Percentiles rank a stretch among this genome's conserved stretches.
Conservation (phyloP, 2,329 filamentous ascomycete genomes). For the Emericellopsis atlantica region DNA sequence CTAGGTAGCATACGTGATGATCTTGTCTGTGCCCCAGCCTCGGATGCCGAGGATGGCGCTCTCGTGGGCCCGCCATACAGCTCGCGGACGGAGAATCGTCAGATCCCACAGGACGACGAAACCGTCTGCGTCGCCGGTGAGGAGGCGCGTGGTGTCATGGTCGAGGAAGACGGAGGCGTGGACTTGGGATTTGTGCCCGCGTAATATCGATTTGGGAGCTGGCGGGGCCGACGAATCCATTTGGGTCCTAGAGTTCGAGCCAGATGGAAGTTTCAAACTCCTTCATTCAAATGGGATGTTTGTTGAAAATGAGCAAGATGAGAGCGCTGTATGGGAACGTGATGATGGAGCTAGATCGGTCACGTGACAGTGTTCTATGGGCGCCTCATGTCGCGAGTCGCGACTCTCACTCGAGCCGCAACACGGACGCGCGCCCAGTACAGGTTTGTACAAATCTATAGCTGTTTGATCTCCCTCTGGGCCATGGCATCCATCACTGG, state of each 20-base stretch:
- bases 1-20: conserved; percentile 57
- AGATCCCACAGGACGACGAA: conserved; percentile 82
- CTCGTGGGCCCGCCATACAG: conserved; percentile 78
- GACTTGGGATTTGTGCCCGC: conserved; percentile 72
- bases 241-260: background rate
- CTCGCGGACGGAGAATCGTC: conserved; percentile 64
- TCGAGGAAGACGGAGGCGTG: conserved; percentile 65
- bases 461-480: too few relatives aligned
- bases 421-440: too few relatives aligned
- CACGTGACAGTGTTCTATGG: too few relatives aligned
- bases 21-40: conserved; percentile 56
- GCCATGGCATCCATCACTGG: conserved; percentile 2
- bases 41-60: conserved; percentile 63
- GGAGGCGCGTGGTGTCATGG: conserved; percentile 55
- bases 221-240: conserved; percentile 16
- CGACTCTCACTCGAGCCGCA: too few relatives aligned
- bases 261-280: background rate
- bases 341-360: too few relatives aligned
- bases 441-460: too few relatives aligned
- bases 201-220: conserved; percentile 52
- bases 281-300: background rate
- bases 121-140: conserved; percentile 82
- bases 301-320: background rate
- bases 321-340: too few relatives aligned
- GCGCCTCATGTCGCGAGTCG: too few relatives aligned